Evolutionary conservation across 2,329 filamentous ascomycete species (phyloP).

Genomic region (Nigrospora osmanthi): DNA sequence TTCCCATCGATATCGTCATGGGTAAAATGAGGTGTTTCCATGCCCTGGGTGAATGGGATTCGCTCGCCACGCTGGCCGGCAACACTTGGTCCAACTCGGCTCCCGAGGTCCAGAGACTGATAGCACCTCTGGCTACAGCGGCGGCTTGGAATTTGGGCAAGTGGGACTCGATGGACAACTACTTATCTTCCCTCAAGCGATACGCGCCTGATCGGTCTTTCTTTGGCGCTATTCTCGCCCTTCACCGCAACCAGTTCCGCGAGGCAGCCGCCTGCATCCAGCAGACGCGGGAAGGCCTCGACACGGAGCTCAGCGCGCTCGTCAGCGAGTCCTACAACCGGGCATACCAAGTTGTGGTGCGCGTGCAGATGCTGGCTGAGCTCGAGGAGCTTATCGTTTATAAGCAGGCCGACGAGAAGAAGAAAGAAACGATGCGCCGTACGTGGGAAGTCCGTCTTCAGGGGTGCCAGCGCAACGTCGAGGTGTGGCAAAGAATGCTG

Average conservation of each 20-base stretch:
- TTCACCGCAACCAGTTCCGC: constrained; percentile 92
- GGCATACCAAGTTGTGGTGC: constrained; percentile 95
- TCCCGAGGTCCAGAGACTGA: constrained; percentile 78
- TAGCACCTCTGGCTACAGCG: constrained; percentile 88
- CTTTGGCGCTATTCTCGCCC: constrained; percentile 90
- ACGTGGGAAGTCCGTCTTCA: constrained; percentile 96
- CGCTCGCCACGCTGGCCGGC: constrained; percentile 78
- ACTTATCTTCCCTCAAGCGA: constrained; percentile 89
- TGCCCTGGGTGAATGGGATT: constrained; percentile 95
- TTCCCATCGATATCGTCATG: constrained; percentile 92
- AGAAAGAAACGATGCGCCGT: constrained; percentile 81
- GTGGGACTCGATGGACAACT: constrained; percentile 98
- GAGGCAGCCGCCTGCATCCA: constrained; percentile 86
- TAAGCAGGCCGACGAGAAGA: constrained; percentile 86
- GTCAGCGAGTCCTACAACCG: constrained; percentile 98
- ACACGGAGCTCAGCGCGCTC: constrained; percentile 89
- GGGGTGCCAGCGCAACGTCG: constrained; percentile 92
- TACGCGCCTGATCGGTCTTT: constrained; percentile 92
- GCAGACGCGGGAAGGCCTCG: constrained; percentile 84
- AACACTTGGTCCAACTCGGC: constrained; percentile 91
- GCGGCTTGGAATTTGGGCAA: constrained; percentile 95
- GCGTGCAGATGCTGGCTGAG: constrained; percentile 98
- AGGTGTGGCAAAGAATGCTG: constrained; percentile 98
- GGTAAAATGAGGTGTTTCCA: constrained; percentile 99
- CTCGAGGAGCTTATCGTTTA: constrained; percentile 97